A percentile compares a stretch with the other conserved stretches of the same genome.
Conservation (phyloP, 2,329 filamentous ascomycete genomes). For the Remersonia thermophila region DNA sequence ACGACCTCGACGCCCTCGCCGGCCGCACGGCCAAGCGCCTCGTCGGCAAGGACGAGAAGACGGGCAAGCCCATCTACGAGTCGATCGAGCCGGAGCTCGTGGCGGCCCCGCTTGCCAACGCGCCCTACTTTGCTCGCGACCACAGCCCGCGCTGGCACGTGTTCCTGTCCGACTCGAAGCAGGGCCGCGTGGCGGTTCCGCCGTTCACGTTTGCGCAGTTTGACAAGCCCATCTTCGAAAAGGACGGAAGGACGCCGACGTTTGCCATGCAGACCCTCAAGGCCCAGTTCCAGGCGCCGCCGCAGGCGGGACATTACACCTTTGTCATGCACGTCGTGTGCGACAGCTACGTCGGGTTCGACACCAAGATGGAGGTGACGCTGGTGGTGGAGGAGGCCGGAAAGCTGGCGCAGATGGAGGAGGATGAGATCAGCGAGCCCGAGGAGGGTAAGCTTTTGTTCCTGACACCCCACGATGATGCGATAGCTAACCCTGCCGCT, state of each 20-base stretch:
- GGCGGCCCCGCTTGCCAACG: constrained; percentile 74
- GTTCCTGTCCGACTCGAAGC: constrained; percentile 87
- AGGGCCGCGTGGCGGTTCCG: constrained; percentile 90
- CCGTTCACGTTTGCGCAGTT: constrained; percentile 93
- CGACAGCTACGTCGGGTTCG: constrained; percentile 90
- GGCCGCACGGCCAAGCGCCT: constrained; percentile 64
- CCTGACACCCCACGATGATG: too few species aligned
- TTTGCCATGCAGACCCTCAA: constrained; percentile 94
- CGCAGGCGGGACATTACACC: constrained; percentile 82
- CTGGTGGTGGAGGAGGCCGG: constrained; percentile 79
- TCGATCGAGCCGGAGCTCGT: constrained; percentile 47
- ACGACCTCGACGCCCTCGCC: constrained; percentile 74
- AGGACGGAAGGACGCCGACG: constrained; percentile 64
- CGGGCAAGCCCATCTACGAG: constrained; percentile 38
- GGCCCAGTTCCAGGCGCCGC: constrained; percentile 91
- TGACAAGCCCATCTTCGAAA: constrained; percentile 75
- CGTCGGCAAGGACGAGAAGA: constrained; percentile 46
- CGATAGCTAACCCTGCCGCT: not conserved
- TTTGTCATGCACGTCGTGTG: constrained; percentile 91
- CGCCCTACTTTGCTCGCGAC: constrained; percentile 81
- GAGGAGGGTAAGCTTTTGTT: constrained; percentile 67
- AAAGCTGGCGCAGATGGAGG: constrained; percentile 68
- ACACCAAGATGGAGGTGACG: constrained; percentile 82
- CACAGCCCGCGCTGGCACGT: constrained; percentile 87
- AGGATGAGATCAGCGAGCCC: constrained; percentile 95